These are phyloP conservation scores for Clarireedia hainanense DNA, from an alignment of 2,329 filamentous ascomycete genomes.

Conservation along the genomic window DNA sequence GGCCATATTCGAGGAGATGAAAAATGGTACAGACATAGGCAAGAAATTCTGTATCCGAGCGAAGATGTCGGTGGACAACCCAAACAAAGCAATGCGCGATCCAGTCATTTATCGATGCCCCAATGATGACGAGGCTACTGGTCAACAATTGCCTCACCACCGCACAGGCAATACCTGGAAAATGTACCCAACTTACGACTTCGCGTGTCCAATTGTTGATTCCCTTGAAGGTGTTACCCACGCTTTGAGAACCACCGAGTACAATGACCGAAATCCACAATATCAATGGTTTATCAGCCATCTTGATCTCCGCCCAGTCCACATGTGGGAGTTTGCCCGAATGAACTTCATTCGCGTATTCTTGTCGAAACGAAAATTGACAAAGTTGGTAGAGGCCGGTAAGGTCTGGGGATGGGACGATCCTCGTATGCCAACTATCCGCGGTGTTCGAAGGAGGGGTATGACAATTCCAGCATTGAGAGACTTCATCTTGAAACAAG, in stretches of 20 bases:
- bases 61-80: constrained; percentile 84
- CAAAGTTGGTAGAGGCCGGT: constrained; percentile 70
- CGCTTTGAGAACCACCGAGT: constrained; percentile 76
- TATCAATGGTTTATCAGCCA: constrained; percentile 80
- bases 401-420: constrained; percentile 81
- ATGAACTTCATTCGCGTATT: constrained; percentile 81
- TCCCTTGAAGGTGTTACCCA: constrained; percentile 76
- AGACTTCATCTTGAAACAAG: constrained; percentile 79
- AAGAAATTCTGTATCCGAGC: constrained; percentile 85
- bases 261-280: constrained; percentile 78
- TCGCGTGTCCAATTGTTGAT: constrained; percentile 76
- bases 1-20: constrained; percentile 88
- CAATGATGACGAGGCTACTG: constrained; percentile 35
- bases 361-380: constrained; percentile 79
- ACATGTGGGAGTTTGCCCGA: constrained; percentile 79
- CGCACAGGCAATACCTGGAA: constrained; percentile 75
- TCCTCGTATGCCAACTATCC: constrained; percentile 77
- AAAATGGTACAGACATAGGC: constrained; percentile 71
- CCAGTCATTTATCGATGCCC: constrained; percentile 98
- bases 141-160: constrained; percentile 67
- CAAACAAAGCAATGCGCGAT: constrained; percentile 92
- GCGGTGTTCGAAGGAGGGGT: constrained; percentile 69
- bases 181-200: constrained; percentile 82
- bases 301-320: constrained; percentile 64
- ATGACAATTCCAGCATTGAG: constrained; percentile 73